A percentile compares a stretch with the other conserved stretches of the same genome.
Evolutionary conservation across 768 basidiomycete genomes (phyloP).

Genomic region (Postia placenta): DNA sequence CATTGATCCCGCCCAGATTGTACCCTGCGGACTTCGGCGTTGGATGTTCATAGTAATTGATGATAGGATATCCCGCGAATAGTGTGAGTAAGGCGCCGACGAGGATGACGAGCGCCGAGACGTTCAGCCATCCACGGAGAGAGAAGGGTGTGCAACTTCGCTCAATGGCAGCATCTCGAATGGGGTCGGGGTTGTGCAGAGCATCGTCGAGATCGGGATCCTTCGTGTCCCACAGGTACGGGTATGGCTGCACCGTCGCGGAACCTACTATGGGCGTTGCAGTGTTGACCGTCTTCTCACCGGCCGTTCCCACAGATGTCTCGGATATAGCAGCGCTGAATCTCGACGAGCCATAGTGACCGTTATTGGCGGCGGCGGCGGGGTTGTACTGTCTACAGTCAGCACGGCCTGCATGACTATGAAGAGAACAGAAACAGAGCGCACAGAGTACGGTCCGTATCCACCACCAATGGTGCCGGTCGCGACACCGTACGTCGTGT

Average conservation of each 20-base stretch:
- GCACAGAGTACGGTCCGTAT: constrained; percentile 85
- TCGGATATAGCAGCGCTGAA: constrained; percentile 55
- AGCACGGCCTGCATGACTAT: not conserved
- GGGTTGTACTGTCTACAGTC: constrained; percentile 48
- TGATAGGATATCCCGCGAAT: constrained; percentile 87
- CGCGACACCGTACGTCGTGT: constrained; percentile 74
- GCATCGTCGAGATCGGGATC: constrained; percentile 88
- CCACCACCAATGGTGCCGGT: constrained; percentile 71
- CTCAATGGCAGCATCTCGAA: constrained; percentile 56
- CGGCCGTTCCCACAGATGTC: constrained; percentile 31
- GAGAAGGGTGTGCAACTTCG: constrained; percentile 70
- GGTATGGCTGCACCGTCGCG: constrained; percentile 59
- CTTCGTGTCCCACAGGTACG: constrained; percentile 66
- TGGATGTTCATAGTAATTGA: constrained; percentile 40
- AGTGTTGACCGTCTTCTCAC: constrained; percentile 27
- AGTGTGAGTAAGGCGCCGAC: constrained; percentile 64
- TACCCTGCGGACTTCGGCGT: constrained; percentile 41
- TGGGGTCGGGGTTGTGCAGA: constrained; percentile 82
- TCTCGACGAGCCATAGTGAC: constrained; percentile 42
- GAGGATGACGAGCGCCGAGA: constrained; percentile 65
- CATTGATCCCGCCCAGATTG: constrained; percentile 89
- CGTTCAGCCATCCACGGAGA: constrained; percentile 76
- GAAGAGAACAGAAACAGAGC: constrained; percentile 10
- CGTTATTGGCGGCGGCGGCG: constrained; percentile 31
- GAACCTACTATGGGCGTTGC: constrained; percentile 34